Evolutionary conservation across 139 green algal genomes (phyloP).

Genomic region (Limnomonas spitsbergensis): DNA sequence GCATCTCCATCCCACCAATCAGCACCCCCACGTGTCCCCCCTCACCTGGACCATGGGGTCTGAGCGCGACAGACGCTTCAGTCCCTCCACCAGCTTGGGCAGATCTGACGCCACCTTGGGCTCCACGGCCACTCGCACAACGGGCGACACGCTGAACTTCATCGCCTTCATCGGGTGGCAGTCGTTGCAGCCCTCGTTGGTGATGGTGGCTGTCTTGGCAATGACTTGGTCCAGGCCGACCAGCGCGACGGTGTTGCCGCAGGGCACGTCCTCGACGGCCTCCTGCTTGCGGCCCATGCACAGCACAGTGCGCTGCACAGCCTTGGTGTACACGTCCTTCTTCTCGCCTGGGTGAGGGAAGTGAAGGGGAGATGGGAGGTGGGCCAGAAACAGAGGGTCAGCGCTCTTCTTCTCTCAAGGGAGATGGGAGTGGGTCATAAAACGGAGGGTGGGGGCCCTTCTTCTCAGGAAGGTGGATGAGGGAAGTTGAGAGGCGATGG

Average conservation of each 20-base stretch:
- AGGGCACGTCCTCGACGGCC: slow-evolving; percentile 96
- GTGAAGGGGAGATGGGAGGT: too few species aligned
- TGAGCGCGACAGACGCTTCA: slow-evolving; percentile 96
- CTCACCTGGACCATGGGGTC: slow-evolving; percentile 90
- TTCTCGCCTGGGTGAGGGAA: slow-evolving; percentile 77
- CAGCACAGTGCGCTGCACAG: slow-evolving; percentile 97
- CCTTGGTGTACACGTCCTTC: slow-evolving; percentile 99
- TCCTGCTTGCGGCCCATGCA: slow-evolving; percentile 98
- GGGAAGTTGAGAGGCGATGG: too few species aligned
- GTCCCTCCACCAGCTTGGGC: slow-evolving; percentile 98
- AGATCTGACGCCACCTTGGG: slow-evolving; percentile 92
- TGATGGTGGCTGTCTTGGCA: slow-evolving; percentile 96
- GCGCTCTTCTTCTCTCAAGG: too few species aligned
- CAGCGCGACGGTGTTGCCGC: slow-evolving; percentile 97
- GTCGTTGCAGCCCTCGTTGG: slow-evolving; percentile 80
- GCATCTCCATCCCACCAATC: too few species aligned
- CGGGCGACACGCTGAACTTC: slow-evolving; percentile 98
- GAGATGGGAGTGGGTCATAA: too few species aligned
- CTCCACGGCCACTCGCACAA: slow-evolving; percentile 77
- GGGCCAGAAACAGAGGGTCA: too few species aligned
- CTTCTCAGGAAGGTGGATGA: too few species aligned
- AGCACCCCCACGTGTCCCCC: too few species aligned
- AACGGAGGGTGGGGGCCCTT: too few species aligned
- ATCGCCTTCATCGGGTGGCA: slow-evolving; percentile 97
- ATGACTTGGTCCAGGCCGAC: slow-evolving; percentile 99